Evolutionary conservation across 805 yeast species (phyloP).

Genomic region (Monosporozyma servazzii): DNA sequence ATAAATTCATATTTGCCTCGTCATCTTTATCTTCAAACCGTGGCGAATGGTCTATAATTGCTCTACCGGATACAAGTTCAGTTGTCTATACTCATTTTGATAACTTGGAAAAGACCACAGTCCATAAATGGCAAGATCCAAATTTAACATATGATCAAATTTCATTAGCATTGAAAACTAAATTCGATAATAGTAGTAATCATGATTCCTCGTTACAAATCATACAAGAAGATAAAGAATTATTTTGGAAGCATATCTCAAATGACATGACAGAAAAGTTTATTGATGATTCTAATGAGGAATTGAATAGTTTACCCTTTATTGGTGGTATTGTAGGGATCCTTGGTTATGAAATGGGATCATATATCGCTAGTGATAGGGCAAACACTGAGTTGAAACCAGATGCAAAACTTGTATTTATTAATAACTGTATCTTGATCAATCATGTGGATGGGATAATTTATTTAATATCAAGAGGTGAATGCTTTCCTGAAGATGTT

Average conservation of each 20-base stretch:
- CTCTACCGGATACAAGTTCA: conserved; percentile 43
- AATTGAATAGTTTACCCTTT: conserved; percentile 46
- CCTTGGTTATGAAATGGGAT: conserved; percentile 83
- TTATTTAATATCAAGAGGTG: conserved; percentile 44
- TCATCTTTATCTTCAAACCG: conserved; percentile 37
- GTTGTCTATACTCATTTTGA: conserved; percentile 55
- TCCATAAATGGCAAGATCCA: conserved; percentile 25
- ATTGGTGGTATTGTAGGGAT: conserved; percentile 88
- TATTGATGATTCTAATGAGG: conserved; percentile 8
- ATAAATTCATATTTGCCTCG: conserved; percentile 55
- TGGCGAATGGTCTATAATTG: conserved; percentile 83
- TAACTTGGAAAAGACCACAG: conserved; percentile 29
- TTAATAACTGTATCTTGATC: conserved; percentile 54
- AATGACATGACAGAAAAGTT: conserved; percentile 20
- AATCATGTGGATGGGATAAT: conserved; percentile 40
- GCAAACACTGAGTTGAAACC: conserved; percentile 36
- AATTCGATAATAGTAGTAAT: neutral
- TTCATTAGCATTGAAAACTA: neutral
- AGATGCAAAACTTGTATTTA: conserved; percentile 64
- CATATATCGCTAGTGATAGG: conserved; percentile 28
- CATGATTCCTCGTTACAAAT: conserved; percentile 3
- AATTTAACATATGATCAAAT: conserved; percentile 7
- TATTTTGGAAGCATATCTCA: conserved; percentile 25
- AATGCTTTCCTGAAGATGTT: conserved; percentile 27
- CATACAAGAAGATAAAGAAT: conserved; percentile 16